Conservation (phyloP, 2,329 filamentous ascomycete genomes). For the Knoxdaviesia capensis region DNA sequence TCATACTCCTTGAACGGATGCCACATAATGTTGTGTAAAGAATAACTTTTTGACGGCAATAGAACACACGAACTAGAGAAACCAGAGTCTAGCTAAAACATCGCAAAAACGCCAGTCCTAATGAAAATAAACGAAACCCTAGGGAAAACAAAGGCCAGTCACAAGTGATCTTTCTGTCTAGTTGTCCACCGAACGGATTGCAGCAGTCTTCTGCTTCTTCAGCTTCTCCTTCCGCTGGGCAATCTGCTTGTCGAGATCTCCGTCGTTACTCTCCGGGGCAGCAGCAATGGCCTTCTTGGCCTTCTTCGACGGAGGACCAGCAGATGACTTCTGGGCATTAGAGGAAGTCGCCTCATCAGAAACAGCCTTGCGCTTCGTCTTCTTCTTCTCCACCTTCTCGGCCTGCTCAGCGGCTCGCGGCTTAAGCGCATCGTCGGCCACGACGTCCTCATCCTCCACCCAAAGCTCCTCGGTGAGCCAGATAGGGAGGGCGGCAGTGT, state of each 20-base stretch:
- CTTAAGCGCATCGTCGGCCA: conserved; percentile 37
- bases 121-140: no score
- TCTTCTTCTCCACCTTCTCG: conserved; percentile 41
- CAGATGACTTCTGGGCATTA: conserved; percentile 7
- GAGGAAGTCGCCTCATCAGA: conserved; percentile 8
- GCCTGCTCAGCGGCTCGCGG: conserved; percentile 20
- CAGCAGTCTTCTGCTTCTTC: conserved; percentile 37
- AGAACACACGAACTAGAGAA: no score
- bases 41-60: no score
- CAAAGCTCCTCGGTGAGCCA: conserved; percentile 89
- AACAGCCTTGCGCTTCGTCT: conserved; percentile 24
- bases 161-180: conserved; percentile 8
- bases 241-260: conserved; percentile 35
- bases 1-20: no score
- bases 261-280: conserved; percentile 24
- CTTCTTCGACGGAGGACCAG: conserved; percentile 17
- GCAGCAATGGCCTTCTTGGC: conserved; percentile 17
- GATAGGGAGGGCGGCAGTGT: conserved; percentile 77
- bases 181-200: conserved; percentile 28
- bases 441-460: conserved; percentile 54
- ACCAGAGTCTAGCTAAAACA: no score
- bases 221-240: conserved; percentile 35
- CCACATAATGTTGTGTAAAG: no score
- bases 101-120: no score
- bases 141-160: no score